Evolutionary conservation across 306 rosid species (phyloP).

Genomic region (Castanopsis chinensis): DNA sequence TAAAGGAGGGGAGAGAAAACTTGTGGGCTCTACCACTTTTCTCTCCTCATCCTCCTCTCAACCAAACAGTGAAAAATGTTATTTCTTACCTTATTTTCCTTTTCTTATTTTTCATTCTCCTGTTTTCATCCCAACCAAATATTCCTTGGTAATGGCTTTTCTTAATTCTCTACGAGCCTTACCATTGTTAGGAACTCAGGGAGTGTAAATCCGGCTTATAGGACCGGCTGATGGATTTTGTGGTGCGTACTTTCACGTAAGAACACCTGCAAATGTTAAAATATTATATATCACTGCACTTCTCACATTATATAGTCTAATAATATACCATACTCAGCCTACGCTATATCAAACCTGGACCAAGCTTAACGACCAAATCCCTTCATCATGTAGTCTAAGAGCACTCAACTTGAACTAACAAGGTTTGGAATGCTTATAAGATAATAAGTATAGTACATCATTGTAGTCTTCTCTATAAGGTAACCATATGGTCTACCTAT

Average conservation of each 20-base stretch:
- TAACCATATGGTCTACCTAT: not conserved
- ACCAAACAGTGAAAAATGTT: no score
- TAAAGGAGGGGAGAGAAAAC: no score
- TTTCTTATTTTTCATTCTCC: no score
- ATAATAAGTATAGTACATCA: not conserved
- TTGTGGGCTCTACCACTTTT: no score
- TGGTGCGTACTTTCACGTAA: constrained; percentile 83
- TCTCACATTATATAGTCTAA: not conserved
- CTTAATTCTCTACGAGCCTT: not conserved
- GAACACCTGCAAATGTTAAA: constrained; percentile 51
- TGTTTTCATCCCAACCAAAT: no score
- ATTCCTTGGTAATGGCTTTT: not conserved
- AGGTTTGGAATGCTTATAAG: not conserved
- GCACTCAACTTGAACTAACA: not conserved
- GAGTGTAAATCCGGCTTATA: constrained; percentile 69
- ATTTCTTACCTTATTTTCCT: no score
- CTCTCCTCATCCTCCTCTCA: no score
- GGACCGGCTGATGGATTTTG: constrained; percentile 84
- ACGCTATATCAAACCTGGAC: not conserved
- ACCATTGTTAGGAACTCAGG: constrained; percentile 64
- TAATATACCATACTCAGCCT: not conserved
- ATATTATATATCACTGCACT: not conserved
- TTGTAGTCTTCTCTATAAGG: not conserved
- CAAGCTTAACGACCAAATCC: not conserved
- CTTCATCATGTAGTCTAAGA: not conserved